Percentiles rank a stretch among this genome's conserved stretches.
Conservation (phyloP, 1,139 yeast species). For the Debaryomyces robertsiae region DNA sequence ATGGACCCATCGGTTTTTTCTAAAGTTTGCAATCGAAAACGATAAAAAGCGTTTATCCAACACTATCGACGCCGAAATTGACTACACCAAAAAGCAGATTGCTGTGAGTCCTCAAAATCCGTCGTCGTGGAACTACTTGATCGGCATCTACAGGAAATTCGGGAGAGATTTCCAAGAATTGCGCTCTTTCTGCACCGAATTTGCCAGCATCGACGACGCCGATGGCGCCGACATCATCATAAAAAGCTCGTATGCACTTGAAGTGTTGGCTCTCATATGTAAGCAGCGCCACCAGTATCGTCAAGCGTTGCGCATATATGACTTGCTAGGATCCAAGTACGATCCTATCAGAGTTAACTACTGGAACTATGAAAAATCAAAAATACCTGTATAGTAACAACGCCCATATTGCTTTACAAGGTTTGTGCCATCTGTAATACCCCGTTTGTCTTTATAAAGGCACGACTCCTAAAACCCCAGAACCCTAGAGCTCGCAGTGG, state of each 20-base stretch:
- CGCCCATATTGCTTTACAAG: too few relatives aligned
- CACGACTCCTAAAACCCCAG: too few relatives aligned
- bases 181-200: constrained; percentile 46
- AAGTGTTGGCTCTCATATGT: constrained; percentile 58
- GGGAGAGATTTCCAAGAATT: constrained; percentile 34
- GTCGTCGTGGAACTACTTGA: constrained; percentile 84
- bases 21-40: constrained; percentile 37
- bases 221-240: constrained; percentile 25
- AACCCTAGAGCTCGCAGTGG: too few relatives aligned
- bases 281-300: constrained; percentile 25
- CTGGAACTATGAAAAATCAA: constrained; percentile 50
- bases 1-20: constrained; percentile 84
- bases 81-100: constrained; percentile 51
- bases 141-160: constrained; percentile 55
- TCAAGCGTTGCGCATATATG: constrained; percentile 47
- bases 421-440: too few relatives aligned
- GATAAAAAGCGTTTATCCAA: constrained; percentile 1
- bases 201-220: constrained; percentile 32
- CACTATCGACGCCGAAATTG: constrained; percentile 26
- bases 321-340: constrained; percentile 49
- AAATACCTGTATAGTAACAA: constrained; percentile 3
- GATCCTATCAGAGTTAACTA: constrained; percentile 72
- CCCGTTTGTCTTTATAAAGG: too few relatives aligned
- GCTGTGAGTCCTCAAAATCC: constrained; percentile 74
- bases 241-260: constrained; percentile 67